Evolutionary conservation across 2,329 filamentous ascomycete species (phyloP).

Genomic region (Phyllosticta capitalensis): DNA sequence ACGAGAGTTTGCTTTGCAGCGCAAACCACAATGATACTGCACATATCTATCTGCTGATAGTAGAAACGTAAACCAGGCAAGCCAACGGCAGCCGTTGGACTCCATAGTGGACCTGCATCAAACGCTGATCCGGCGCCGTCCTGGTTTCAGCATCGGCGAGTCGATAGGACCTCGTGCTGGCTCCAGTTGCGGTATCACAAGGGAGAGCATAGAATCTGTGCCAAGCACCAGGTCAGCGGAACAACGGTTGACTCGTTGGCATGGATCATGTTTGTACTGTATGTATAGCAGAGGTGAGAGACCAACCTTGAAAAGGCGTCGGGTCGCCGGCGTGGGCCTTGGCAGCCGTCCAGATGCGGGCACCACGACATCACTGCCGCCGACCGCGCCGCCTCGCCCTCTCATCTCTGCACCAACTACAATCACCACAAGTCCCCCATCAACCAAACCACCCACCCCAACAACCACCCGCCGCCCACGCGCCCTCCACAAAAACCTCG

Average conservation of each 20-base stretch:
- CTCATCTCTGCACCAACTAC: neutral
- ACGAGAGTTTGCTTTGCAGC: too few relatives aligned
- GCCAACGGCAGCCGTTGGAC: neutral
- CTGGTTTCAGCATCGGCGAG: neutral
- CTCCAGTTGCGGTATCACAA: too few relatives aligned
- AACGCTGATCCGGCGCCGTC: neutral
- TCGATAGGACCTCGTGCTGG: too few relatives aligned
- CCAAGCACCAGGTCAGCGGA: too few relatives aligned
- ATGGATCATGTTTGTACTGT: too few relatives aligned
- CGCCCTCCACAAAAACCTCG: neutral
- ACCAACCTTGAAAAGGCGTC: too few relatives aligned
- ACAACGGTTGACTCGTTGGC: too few relatives aligned
- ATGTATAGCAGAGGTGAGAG: too few relatives aligned
- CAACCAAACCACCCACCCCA: neutral
- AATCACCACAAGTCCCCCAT: neutral
- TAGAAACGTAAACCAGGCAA: neutral
- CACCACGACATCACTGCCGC: neutral
- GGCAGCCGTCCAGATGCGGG: neutral
- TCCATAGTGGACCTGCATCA: neutral
- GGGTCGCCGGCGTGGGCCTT: neutral
- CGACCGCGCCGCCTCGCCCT: neutral
- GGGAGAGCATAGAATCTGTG: too few relatives aligned
- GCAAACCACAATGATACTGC: too few relatives aligned
- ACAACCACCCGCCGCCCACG: slow-evolving; percentile 4
- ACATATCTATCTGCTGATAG: too few relatives aligned